Conservation (phyloP, 495 filamentous ascomycete species). For the Penicillium verhagenii region DNA sequence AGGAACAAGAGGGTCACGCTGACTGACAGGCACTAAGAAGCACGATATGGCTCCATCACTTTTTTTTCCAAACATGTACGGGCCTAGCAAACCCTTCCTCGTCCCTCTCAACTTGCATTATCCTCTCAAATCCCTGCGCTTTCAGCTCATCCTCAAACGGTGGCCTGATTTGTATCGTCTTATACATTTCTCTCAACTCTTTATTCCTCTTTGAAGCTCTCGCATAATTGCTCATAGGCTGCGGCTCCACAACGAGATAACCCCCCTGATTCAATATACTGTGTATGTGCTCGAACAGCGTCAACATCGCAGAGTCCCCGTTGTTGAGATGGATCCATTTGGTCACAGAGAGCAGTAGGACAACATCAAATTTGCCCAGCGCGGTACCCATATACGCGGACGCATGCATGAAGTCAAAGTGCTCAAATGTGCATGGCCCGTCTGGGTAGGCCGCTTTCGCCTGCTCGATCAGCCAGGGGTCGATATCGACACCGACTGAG, state of each 20-base stretch:
- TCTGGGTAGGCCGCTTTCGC: constrained; percentile 28
- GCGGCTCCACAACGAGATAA: constrained; percentile 30
- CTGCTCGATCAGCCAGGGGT: constrained; percentile 30
- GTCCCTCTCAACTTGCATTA: constrained; percentile 26
- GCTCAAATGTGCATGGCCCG: constrained; percentile 29
- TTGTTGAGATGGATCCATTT: constrained; percentile 33
- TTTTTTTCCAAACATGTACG: constrained; percentile 31
- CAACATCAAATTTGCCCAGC: constrained; percentile 31
- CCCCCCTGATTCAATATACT: constrained; percentile 27
- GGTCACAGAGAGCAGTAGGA: constrained; percentile 28
- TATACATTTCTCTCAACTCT: constrained; percentile 31
- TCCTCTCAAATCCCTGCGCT: constrained; percentile 27
- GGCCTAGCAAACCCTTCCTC: constrained; percentile 31
- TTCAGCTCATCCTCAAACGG: constrained; percentile 28
- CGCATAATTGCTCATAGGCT: constrained; percentile 34
- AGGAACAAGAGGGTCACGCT: no score
- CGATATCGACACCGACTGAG: constrained; percentile 31
- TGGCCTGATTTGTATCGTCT: constrained; percentile 25
- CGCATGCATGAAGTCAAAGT: constrained; percentile 50
- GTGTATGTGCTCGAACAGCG: constrained; percentile 25
- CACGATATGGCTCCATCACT: no score
- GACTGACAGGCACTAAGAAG: no score
- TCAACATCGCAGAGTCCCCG: constrained; percentile 27
- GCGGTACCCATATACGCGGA: constrained; percentile 49
- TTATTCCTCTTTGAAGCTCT: constrained; percentile 31